Percentiles rank a stretch among this genome's conserved stretches.
These are phyloP conservation scores for Diaporthe amygdali DNA, from an alignment of 2,329 filamentous ascomycete genomes.

Conservation along the genomic window DNA sequence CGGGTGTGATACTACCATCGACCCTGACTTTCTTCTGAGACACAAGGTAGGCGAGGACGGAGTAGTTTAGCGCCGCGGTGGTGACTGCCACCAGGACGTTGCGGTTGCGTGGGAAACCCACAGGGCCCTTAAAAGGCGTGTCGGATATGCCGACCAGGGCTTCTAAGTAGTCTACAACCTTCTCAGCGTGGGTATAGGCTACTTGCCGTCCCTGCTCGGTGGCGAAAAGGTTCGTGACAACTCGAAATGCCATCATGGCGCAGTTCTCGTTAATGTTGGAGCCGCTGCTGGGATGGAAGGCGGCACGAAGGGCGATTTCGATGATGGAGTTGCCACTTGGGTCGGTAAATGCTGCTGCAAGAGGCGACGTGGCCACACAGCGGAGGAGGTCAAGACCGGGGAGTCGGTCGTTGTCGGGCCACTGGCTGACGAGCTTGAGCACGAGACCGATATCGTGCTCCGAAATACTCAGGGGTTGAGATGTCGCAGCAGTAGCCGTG, in stretches of 20 bases:
- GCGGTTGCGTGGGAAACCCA: conserved; percentile 65
- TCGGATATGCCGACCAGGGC: conserved; percentile 60
- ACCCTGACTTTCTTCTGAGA: conserved; percentile 47
- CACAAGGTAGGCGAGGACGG: conserved; percentile 68
- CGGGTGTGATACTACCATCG: conserved; percentile 44
- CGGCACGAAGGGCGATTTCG: conserved; percentile 49
- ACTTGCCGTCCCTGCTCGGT: conserved; percentile 73
- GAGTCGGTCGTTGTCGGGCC: conserved; percentile 82
- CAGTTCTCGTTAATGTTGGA: conserved; percentile 74
- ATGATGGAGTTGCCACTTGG: conserved; percentile 64
- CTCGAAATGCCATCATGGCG: conserved; percentile 83
- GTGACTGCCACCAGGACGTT: conserved; percentile 84
- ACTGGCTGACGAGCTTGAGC: conserved; percentile 74
- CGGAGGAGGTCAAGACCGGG: conserved; percentile 87
- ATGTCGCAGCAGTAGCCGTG: background rate
- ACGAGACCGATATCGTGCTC: conserved; percentile 65
- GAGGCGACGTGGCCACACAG: conserved; percentile 74
- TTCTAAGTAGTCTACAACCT: conserved; percentile 67
- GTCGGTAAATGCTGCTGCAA: conserved; percentile 66
- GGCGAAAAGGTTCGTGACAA: conserved; percentile 83
- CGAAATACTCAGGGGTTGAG: conserved; percentile 35
- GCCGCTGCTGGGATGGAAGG: conserved; percentile 49
- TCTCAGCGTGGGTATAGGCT: conserved; percentile 62
- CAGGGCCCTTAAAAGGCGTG: conserved; percentile 50
- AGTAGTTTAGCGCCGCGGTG: conserved; percentile 84